These are phyloP conservation scores for Metarhizium humberi DNA, from an alignment of 2,329 filamentous ascomycete species.

Conservation along the genomic window DNA sequence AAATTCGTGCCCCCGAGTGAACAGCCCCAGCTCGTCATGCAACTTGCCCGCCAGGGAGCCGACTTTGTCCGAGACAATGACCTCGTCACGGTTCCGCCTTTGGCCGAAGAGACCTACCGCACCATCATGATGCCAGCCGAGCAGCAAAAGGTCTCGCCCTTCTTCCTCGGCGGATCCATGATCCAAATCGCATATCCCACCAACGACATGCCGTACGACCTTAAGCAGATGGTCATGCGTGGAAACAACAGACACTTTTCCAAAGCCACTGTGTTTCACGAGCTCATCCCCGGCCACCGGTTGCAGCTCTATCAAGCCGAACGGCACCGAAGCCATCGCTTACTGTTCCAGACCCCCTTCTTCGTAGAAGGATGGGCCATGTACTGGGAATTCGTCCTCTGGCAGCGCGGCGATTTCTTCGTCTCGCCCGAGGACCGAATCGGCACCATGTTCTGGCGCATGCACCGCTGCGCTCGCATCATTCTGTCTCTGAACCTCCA, in stretches of 20 bases:
- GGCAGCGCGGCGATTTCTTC: slow-evolving; percentile 42
- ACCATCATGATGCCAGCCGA: slow-evolving; percentile 48
- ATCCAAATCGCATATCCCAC: slow-evolving; percentile 50
- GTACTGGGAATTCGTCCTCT: slow-evolving; percentile 53
- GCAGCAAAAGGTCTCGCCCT: slow-evolving; percentile 45
- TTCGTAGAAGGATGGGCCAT: slow-evolving; percentile 53
- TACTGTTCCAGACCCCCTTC: slow-evolving; percentile 46
- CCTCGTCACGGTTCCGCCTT: slow-evolving; percentile 43
- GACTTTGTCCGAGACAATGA: slow-evolving; percentile 42
- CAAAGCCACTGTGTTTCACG: slow-evolving; percentile 51
- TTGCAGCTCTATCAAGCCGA: slow-evolving; percentile 41
- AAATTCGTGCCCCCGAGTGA: slow-evolving; percentile 43
- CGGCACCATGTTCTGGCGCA: slow-evolving; percentile 50
- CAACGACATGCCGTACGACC: slow-evolving; percentile 38
- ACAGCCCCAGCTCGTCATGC: slow-evolving; percentile 41
- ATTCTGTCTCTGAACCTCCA: slow-evolving; percentile 50
- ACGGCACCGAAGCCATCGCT: slow-evolving; percentile 38
- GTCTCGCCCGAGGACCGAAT: slow-evolving; percentile 39
- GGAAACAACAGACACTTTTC: slow-evolving; percentile 50
- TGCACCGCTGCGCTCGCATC: slow-evolving; percentile 52
- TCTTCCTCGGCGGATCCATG: slow-evolving; percentile 46
- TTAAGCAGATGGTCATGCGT: slow-evolving; percentile 51
- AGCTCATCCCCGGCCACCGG: slow-evolving; percentile 50
- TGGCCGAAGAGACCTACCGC: slow-evolving; percentile 43
- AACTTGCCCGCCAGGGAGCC: slow-evolving; percentile 41